phyloP scores from a whole-genome alignment of 805 yeast genomes.

The Suhomyces tanzawaensis region DNA sequence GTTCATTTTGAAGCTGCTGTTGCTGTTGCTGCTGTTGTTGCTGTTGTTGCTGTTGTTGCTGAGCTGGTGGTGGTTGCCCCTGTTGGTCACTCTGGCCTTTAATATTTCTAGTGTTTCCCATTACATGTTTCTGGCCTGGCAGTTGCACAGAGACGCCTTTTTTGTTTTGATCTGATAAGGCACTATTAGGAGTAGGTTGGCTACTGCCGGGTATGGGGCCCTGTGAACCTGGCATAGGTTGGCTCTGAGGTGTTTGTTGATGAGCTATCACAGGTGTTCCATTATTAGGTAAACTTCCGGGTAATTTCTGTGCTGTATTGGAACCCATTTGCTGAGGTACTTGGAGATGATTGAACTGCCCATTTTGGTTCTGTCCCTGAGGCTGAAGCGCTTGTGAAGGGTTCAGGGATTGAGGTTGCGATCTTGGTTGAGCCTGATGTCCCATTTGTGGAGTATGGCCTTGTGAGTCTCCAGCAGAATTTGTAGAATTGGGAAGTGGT shows the following conservation, averaged over 20 bases:
- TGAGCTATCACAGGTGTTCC: constrained; percentile 24
- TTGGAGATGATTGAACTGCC: constrained; percentile 11
- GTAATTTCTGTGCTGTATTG: constrained; percentile 9
- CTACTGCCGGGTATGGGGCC: constrained; percentile 3
- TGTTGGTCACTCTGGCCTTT: background rate
- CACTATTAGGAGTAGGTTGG: background rate
- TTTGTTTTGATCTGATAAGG: background rate
- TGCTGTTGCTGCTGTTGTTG: constrained; percentile 7
- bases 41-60: constrained; percentile 1
- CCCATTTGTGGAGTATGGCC: constrained; percentile 32
- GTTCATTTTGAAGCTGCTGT: constrained; percentile 22
- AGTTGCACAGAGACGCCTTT: background rate
- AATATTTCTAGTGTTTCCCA: background rate
- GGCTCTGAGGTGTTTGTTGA: constrained; percentile 22
- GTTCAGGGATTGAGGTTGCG: constrained; percentile 5
- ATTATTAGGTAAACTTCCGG: constrained; percentile 15
- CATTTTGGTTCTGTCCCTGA: constrained; percentile 7
- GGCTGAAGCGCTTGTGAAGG: background rate
- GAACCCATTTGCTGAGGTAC: constrained; percentile 16
- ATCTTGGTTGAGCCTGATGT: constrained; percentile 2
- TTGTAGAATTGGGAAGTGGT: constrained; percentile 15
- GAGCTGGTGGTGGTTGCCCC: background rate
- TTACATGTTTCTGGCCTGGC: background rate
- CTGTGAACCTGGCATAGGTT: constrained; percentile 13
- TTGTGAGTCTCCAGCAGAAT: constrained; percentile 20